Percentiles rank a stretch among this genome's conserved stretches.
These are phyloP conservation scores for Meyerozyma elateridarum DNA, from an alignment of 1,139 yeast genomes.

Conservation along the genomic window DNA sequence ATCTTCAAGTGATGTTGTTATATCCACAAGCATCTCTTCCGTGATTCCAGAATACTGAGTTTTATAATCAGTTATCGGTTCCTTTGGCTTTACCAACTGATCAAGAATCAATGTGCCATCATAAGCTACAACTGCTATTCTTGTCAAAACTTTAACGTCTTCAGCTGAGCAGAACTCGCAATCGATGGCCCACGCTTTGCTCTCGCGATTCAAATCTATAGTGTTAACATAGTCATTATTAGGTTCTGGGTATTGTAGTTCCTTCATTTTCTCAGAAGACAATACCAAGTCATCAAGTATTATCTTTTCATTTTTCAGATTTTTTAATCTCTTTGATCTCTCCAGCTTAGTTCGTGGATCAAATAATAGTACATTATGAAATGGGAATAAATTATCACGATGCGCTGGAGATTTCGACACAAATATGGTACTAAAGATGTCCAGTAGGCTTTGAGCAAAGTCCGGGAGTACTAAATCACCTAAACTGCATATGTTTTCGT, in stretches of 20 bases:
- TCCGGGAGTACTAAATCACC: no score
- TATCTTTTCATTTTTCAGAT: constrained; percentile 35
- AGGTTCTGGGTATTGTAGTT: constrained; percentile 48
- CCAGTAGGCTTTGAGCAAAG: constrained; percentile 9
- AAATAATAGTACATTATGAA: constrained; percentile 50
- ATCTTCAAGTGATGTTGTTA: constrained; percentile 61
- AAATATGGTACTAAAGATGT: constrained; percentile 36
- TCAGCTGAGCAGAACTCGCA: constrained; percentile 86
- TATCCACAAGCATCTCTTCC: constrained; percentile 54
- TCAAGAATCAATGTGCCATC: constrained; percentile 60
- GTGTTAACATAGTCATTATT: constrained; percentile 32
- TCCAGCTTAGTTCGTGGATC: constrained; percentile 55
- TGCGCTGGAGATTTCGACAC: constrained; percentile 58
- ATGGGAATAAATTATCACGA: constrained; percentile 50
- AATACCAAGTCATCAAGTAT: constrained; percentile 53
- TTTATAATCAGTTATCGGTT: constrained; percentile 69
- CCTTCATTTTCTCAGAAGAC: constrained; percentile 38
- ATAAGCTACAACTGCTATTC: constrained; percentile 71
- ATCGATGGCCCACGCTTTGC: constrained; percentile 73
- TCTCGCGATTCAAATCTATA: constrained; percentile 45
- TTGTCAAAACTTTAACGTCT: constrained; percentile 61
- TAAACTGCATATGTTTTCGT: no score
- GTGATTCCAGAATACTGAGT: constrained; percentile 89
- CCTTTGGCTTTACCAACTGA: constrained; percentile 70
- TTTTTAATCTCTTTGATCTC: constrained; percentile 30